Conservation (phyloP, 805 yeast genomes). For the Scheffersomyces coipomensis region DNA sequence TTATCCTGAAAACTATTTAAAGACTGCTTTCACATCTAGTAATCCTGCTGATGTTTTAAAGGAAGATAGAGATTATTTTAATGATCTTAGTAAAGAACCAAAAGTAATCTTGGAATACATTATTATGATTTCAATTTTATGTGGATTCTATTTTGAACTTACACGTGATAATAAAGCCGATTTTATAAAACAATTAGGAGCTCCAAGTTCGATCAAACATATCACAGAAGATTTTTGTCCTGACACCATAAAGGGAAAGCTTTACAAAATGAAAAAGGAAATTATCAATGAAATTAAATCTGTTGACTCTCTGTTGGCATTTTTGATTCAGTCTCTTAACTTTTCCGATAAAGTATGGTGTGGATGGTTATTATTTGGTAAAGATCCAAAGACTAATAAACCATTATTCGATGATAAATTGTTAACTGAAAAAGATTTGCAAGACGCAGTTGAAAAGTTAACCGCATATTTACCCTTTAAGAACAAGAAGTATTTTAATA, state of each 20-base stretch:
- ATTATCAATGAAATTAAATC: slow-evolving; percentile 17
- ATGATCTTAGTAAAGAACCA: slow-evolving; percentile 20
- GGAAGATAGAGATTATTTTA: slow-evolving; percentile 23
- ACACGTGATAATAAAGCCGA: slow-evolving; percentile 17
- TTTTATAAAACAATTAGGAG: slow-evolving; percentile 17
- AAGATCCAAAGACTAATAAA: slow-evolving; percentile 28
- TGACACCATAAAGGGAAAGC: not conserved
- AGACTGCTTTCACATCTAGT: slow-evolving; percentile 21
- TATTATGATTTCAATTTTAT: slow-evolving; percentile 17
- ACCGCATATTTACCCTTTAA: slow-evolving; percentile 24
- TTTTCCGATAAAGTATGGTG: slow-evolving; percentile 35
- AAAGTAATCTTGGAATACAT: slow-evolving; percentile 6
- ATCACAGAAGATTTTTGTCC: slow-evolving; percentile 8
- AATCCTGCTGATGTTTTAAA: slow-evolving; percentile 13
- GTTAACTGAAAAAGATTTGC: slow-evolving; percentile 20
- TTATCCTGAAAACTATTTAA: slow-evolving; percentile 38
- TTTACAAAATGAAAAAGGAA: slow-evolving; percentile 23
- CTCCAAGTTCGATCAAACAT: slow-evolving; percentile 33
- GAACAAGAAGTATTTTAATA: slow-evolving; percentile 37
- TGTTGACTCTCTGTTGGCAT: slow-evolving; percentile 25
- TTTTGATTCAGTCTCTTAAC: slow-evolving; percentile 23
- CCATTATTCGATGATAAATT: slow-evolving; percentile 23
- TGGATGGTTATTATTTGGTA: slow-evolving; percentile 39
- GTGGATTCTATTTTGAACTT: slow-evolving; percentile 30
- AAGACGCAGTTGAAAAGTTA: slow-evolving; percentile 13